Base-by-base conservation (phyloP, 2,329 filamentous ascomycete species). In the Bretziella fagacearum region DNA sequence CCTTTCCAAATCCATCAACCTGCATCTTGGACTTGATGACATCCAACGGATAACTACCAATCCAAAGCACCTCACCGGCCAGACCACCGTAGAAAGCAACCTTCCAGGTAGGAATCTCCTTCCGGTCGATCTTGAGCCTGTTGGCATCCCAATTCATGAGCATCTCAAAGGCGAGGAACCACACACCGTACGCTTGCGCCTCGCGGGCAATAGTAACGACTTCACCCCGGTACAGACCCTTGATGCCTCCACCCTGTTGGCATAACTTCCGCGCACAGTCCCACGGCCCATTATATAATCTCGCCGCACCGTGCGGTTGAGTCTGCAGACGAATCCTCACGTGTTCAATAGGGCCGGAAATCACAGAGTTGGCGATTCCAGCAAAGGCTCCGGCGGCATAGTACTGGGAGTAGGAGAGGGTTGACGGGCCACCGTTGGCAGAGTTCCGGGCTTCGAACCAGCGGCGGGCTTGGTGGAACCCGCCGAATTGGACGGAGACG, bases 1-100 rank as follows among this genome's bases (percentile, higher is more conserved):
- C 65, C 42, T 61, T 52, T 3, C 84, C 85, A 59, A 95, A 91
- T 0, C 84, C 87, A 65, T 98, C 91, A 50, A 81, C 94, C 73
- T 98, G 91, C 89, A 96, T 95, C 75, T 94, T 96, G 65, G 85
- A 94, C 81, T 98, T 98, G 65, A 98, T 66, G 23, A 98, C 89
- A 64, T 98, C 91, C 54, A 98, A 81, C 18, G 91, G 91, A 65
- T 98, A 98, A 59, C 85, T 93, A 29, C 73, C 73, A 47, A 98
- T 68, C 91, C 91, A 98, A 49, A 98, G 73, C 45, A 79, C 84
- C 70, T 98, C 91, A 55, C 91, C 91, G 0, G 91, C 91, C 33
- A 98, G 63, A 37, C 91, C 91, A 53, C 91, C 91, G 61, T 96
- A 98, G 10, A 84, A 66, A 10, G 91, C 91, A 43, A 98, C 77